These are phyloP conservation scores for Hanseniaspora valbyensis DNA, from an alignment of 805 yeast genomes.

Conservation along the genomic window DNA sequence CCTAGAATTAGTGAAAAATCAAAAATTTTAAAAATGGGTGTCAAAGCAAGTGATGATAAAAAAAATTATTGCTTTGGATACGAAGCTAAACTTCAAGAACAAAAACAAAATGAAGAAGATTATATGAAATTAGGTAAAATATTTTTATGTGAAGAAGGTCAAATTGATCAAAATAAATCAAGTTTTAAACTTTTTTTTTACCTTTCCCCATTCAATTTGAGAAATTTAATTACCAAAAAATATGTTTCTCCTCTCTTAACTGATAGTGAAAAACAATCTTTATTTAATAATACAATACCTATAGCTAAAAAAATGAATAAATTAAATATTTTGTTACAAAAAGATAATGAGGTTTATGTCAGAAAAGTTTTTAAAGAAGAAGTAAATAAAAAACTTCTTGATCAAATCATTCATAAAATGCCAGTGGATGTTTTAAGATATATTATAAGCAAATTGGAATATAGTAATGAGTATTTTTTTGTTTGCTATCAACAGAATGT, in stretches of 20 bases:
- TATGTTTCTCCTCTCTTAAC: no score
- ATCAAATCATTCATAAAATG: constrained; percentile 1
- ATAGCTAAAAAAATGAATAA: background rate
- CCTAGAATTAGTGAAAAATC: no score
- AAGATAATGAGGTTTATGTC: constrained; percentile 8
- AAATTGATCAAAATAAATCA: background rate
- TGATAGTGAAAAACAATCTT: background rate
- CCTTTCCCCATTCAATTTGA: background rate
- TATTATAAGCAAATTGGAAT: background rate
- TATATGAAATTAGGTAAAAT: background rate
- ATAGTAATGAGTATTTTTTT: background rate
- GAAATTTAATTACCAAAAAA: background rate
- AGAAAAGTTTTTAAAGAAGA: constrained; percentile 10
- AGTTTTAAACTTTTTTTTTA: constrained; percentile 7
- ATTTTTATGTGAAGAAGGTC: constrained; percentile 8
- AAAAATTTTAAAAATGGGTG: no score
- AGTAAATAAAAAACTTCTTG: background rate
- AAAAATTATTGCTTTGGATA: background rate
- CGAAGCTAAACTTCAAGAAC: background rate
- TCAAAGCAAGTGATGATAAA: no score
- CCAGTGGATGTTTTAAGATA: constrained; percentile 1
- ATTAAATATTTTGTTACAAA: constrained; percentile 5
- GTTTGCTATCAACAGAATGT: background rate
- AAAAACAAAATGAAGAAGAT: background rate
- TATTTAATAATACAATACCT: background rate